Evolutionary conservation across 768 basidiomycete genomes (phyloP).

Genomic region (Trametes cingulata): DNA sequence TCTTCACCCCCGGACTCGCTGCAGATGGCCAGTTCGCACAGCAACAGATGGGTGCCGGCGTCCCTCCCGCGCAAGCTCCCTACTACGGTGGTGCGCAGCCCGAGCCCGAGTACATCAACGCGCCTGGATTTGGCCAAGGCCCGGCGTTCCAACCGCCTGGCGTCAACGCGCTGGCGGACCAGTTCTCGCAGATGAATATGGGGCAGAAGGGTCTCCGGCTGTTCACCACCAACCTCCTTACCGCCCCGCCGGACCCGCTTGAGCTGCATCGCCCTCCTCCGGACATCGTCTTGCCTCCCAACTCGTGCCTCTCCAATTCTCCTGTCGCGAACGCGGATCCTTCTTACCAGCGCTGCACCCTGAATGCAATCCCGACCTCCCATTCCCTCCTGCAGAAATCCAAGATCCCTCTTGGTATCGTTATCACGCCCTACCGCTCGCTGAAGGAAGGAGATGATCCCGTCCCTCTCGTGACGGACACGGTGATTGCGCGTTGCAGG

Average conservation of each 20-base stretch:
- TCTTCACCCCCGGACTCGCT: slow-evolving; percentile 85
- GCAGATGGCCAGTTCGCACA: slow-evolving; percentile 69
- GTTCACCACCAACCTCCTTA: slow-evolving; percentile 89
- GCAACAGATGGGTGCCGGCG: slow-evolving; percentile 42
- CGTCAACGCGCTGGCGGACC: slow-evolving; percentile 70
- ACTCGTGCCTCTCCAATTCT: slow-evolving; percentile 75
- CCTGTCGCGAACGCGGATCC: slow-evolving; percentile 83
- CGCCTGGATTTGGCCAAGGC: slow-evolving; percentile 46
- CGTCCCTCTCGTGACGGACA: slow-evolving; percentile 90
- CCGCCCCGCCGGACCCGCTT: slow-evolving; percentile 87
- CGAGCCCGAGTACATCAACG: slow-evolving; percentile 46
- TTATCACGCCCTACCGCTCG: slow-evolving; percentile 89
- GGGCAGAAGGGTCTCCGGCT: slow-evolving; percentile 78
- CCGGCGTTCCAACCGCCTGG: slow-evolving; percentile 40
- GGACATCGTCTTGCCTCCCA: slow-evolving; percentile 85
- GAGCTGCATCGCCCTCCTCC: slow-evolving; percentile 83
- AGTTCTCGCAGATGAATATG: slow-evolving; percentile 90
- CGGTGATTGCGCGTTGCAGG: slow-evolving; percentile 93
- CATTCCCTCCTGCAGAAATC: slow-evolving; percentile 85
- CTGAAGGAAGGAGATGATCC: slow-evolving; percentile 79
- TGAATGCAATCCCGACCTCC: slow-evolving; percentile 92
- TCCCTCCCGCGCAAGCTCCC: slow-evolving; percentile 44
- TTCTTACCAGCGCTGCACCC: slow-evolving; percentile 88
- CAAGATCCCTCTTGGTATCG: slow-evolving; percentile 85
- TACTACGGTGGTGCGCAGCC: slow-evolving; percentile 47